Percentiles rank a stretch among this genome's conserved stretches.
phyloP scores from a whole-genome alignment of 805 yeast species.

The Yarrowia sp. region DNA sequence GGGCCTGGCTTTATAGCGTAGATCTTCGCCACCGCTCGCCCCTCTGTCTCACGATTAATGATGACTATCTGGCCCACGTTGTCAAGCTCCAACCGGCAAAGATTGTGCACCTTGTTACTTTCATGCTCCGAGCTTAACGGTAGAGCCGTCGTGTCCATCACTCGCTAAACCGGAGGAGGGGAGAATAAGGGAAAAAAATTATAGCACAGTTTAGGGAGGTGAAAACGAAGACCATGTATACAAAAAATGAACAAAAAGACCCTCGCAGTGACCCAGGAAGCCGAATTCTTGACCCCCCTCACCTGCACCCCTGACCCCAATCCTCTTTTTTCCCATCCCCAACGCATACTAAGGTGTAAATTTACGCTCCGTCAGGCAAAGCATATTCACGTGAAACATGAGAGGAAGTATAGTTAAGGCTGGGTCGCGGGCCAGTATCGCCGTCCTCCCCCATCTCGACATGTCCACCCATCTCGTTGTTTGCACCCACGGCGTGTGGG shows the following conservation, averaged over 20 bases:
- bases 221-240: neutral
- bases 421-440: conserved; percentile 8
- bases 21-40: too few species aligned
- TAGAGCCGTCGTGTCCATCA: conserved; percentile 9
- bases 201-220: too few species aligned
- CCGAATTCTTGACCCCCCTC: neutral
- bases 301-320: conserved; percentile 33
- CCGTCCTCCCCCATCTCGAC: conserved; percentile 26
- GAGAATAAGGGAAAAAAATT: neutral
- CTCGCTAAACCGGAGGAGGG: conserved; percentile 2
- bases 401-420: conserved; percentile 35
- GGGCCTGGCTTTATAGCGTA: too few species aligned
- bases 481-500: conserved; percentile 80
- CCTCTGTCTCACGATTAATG: conserved; percentile 1
- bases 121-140: conserved; percentile 33
- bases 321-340: conserved; percentile 15
- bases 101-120: conserved; percentile 14
- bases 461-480: conserved; percentile 62
- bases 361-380: conserved; percentile 28
- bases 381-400: conserved; percentile 38
- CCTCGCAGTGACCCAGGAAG: neutral
- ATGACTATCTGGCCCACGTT: conserved; percentile 6
- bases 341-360: conserved; percentile 32
- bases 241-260: neutral
- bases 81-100: conserved; percentile 6